A percentile compares a stretch with the other conserved stretches of the same genome.
These are phyloP conservation scores for Colletotrichum incanum DNA, from an alignment of 2,329 filamentous ascomycete species.

Conservation along the genomic window DNA sequence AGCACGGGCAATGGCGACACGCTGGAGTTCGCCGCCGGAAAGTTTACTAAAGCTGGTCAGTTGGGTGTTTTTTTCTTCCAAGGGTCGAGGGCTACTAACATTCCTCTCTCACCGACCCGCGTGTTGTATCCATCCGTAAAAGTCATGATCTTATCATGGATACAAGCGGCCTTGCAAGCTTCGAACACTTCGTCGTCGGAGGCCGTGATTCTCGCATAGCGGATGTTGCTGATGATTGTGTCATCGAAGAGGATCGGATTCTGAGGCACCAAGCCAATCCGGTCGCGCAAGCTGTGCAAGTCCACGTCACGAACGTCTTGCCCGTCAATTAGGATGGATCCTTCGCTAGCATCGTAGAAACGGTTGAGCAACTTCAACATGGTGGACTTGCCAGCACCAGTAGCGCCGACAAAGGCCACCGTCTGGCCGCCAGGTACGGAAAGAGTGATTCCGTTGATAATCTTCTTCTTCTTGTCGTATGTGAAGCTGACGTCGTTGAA, in stretches of 20 bases:
- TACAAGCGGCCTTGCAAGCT: slow-evolving; percentile 69
- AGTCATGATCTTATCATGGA: slow-evolving; percentile 71
- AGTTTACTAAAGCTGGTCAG: slow-evolving; percentile 64
- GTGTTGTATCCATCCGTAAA: slow-evolving; percentile 69
- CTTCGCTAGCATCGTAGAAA: slow-evolving; percentile 70
- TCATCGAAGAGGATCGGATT: slow-evolving; percentile 71
- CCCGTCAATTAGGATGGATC: slow-evolving; percentile 69
- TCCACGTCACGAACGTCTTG: slow-evolving; percentile 71
- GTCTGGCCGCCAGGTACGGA: slow-evolving; percentile 67
- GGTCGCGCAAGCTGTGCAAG: slow-evolving; percentile 65
- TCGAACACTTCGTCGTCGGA: slow-evolving; percentile 69
- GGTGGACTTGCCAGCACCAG: slow-evolving; percentile 73
- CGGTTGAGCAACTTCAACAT: slow-evolving; percentile 72
- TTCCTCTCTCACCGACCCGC: slow-evolving; percentile 66
- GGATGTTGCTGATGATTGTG: slow-evolving; percentile 73
- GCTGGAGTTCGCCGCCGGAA: slow-evolving; percentile 77
- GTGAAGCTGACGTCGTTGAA: slow-evolving; percentile 71
- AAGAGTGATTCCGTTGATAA: slow-evolving; percentile 70
- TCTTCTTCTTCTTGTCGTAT: slow-evolving; percentile 72
- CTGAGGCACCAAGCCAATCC: slow-evolving; percentile 72
- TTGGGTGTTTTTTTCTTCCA: background rate
- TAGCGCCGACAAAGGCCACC: slow-evolving; percentile 73
- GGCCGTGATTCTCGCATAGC: slow-evolving; percentile 69
- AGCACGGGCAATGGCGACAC: slow-evolving; percentile 79
- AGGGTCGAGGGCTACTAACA: slow-evolving; percentile 51